Conservation (phyloP, 805 yeast species). For the Nematodospora valgi region DNA sequence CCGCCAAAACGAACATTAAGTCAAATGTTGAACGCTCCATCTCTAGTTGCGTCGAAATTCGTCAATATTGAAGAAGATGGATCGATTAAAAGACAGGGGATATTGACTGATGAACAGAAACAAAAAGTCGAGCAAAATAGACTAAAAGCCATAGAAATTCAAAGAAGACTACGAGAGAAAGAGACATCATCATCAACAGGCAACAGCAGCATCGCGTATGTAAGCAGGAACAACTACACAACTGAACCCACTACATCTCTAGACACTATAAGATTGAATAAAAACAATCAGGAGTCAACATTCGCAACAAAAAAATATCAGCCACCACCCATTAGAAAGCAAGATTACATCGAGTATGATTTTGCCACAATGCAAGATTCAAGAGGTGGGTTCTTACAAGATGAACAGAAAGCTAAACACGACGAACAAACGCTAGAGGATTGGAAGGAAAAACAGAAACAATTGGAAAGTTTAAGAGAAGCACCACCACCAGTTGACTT, state of each 20-base stretch:
- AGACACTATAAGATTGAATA: conserved; percentile 15
- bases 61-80: conserved; percentile 9
- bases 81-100: conserved; percentile 18
- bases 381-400: conserved; percentile 75
- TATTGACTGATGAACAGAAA: conserved; percentile 48
- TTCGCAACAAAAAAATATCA: conserved; percentile 13
- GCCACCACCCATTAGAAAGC: conserved; percentile 44
- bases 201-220: not conserved
- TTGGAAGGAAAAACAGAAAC: conserved; percentile 46
- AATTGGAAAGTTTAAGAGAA: conserved; percentile 40
- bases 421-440: conserved; percentile 33
- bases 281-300: conserved; percentile 12
- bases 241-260: conserved; percentile 27
- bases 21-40: conserved; percentile 10
- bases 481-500: conserved; percentile 72
- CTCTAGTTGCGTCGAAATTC: conserved; percentile 9
- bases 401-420: conserved; percentile 12
- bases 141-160: conserved; percentile 48
- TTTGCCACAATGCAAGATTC: conserved; percentile 87
- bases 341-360: conserved; percentile 80
- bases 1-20: conserved; percentile 2
- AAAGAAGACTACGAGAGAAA: conserved; percentile 22
- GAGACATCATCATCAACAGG: conserved; percentile 33
- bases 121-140: conserved; percentile 51
- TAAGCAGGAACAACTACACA: not conserved